A percentile compares a stretch with the other conserved stretches of the same genome.
These are phyloP conservation scores for Chlamydomonas incerta DNA, from an alignment of 139 green algal species.

Conservation along the genomic window DNA sequence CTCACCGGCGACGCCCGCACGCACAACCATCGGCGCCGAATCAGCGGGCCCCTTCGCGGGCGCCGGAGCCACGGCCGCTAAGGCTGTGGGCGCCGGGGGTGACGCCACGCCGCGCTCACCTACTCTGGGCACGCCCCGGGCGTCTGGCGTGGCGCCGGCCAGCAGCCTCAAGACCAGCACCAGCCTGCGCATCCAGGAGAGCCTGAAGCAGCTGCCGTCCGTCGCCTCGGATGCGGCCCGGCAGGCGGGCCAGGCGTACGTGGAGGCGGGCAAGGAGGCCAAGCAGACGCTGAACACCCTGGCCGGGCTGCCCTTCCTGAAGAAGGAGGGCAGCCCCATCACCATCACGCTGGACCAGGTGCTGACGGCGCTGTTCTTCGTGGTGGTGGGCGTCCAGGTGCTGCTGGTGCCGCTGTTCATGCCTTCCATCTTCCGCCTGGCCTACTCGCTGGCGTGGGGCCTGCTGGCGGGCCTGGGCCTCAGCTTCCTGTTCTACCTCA, in stretches of 20 bases:
- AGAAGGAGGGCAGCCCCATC: slow-evolving; percentile 12
- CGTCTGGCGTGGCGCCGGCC: no score
- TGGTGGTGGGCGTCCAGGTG: slow-evolving; percentile 11
- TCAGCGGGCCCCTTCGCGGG: no score
- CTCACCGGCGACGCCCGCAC: no score
- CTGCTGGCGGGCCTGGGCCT: slow-evolving; percentile 43
- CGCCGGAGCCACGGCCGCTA: no score
- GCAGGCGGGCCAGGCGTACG: slow-evolving; percentile 18
- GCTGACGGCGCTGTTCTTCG: slow-evolving; percentile 27
- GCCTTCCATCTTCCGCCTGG: slow-evolving; percentile 22
- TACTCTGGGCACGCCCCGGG: no score
- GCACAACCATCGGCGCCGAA: no score
- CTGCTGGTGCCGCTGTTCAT: slow-evolving; percentile 39
- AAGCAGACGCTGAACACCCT: background rate
- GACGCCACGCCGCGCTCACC: no score
- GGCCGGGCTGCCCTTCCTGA: background rate
- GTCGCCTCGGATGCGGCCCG: slow-evolving; percentile 5
- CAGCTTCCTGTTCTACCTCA: slow-evolving; percentile 59
- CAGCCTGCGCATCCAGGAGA: background rate
- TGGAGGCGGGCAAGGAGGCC: slow-evolving; percentile 23
- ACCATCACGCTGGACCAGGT: slow-evolving; percentile 41
- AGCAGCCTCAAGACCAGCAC: no score
- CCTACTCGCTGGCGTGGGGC: slow-evolving; percentile 46
- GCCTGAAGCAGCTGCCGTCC: slow-evolving; percentile 2
- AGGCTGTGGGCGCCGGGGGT: no score